Base-by-base conservation (phyloP, 768 basidiomycete genomes). In the Agaricus blazei region DNA sequence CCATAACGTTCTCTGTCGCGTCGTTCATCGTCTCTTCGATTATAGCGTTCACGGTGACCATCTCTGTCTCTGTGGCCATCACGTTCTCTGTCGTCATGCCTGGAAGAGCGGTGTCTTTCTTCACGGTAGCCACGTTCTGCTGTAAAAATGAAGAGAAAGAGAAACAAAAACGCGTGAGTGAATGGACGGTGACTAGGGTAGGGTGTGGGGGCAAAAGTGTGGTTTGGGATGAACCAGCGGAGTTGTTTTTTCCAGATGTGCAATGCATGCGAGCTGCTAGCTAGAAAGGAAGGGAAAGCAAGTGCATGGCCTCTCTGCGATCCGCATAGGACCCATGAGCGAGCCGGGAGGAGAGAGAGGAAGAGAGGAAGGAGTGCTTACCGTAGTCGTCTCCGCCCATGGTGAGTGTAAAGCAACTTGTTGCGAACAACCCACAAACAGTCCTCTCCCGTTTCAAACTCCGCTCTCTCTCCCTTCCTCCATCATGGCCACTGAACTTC, bases 401-500 rank as follows among this genome's bases (percentile, higher is more conserved):
- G 60, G 53, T 34, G 46, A 23, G 29, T 58, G 23, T 52, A 52
- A 46, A 38, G 34, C 11, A 37, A 34, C 48, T 37, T 49, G 50
- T 34, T 34, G 11, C 11, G 61, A 62, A 53, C 56, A 58, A 57
- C 61, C 46, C 55, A 56, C 60, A 53, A 63, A 64, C 34, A 34
- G 34, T 34, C 34, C 11, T 54, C 38, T 42, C 50, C 43, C 37
- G 60, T 64, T 75, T 75, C 44, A 64, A 72, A 71, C 75, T 74
- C 75, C 75, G 75, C 63, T 44, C 15, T 47, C 54, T 49, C 48
- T 59, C 44, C 58, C 54, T 12, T 44, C 49, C 40, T 53, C 46
- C 55, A 60, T 55, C 63, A 85, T 87, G 83, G 67, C 84, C 37
- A 90, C 90, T 51, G 93, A 97, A 64, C 79, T 97, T 15, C 95